Evolutionary conservation across 2,329 filamentous ascomycete species (phyloP), one percentile per base, ranked within the genome.

Genomic region (Colletotrichum sp.): DNA sequence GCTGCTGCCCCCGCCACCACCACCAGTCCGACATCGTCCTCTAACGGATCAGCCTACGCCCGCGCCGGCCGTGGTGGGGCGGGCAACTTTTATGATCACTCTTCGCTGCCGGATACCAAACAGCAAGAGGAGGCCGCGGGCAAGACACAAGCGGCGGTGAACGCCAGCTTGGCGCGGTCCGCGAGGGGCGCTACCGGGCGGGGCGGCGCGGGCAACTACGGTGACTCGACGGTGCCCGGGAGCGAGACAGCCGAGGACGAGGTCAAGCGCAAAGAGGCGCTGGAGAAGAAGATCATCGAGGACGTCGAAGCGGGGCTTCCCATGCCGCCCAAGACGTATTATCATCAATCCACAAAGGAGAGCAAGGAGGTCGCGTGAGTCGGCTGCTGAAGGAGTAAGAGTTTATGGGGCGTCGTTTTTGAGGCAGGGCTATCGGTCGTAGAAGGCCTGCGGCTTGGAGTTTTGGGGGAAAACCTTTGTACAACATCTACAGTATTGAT

Each of bases 141-240:
- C 77, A 82, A 81, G 78, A 83, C 80, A 48, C 81, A 79, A 18
- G 84, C 82, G 7, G 83, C 84, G 12, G 82, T 85, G 48, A 80
- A 76, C 24, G 83, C 83, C 7, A 83, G 81, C 67, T 63, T 78
- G 24, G 75, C 80, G 9, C 78, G 76, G 72, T 78, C 78, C 7
- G 71, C 66, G 34, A 76, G 69, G 13, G 81, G 80, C 12, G 77
- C 82, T 63, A 83, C 83, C 7, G 91, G 91, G 0, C 87, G 91
- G 7, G 91, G 91, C 28, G 91, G 91, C n/a, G 90, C 89, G 2
- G 91, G 90, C 3, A 92, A 92, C 81, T 92, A 88, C 84, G 66
- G 59, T 13, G 80, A 78, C 6, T 52, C 60, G 77, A 77, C 59
- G 82, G 81, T 26, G 77, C 79, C 30, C 77, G 81, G 68, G 64